phyloP scores from a whole-genome alignment of 2,329 filamentous ascomycete genomes.

The Nemania diffusa region DNA sequence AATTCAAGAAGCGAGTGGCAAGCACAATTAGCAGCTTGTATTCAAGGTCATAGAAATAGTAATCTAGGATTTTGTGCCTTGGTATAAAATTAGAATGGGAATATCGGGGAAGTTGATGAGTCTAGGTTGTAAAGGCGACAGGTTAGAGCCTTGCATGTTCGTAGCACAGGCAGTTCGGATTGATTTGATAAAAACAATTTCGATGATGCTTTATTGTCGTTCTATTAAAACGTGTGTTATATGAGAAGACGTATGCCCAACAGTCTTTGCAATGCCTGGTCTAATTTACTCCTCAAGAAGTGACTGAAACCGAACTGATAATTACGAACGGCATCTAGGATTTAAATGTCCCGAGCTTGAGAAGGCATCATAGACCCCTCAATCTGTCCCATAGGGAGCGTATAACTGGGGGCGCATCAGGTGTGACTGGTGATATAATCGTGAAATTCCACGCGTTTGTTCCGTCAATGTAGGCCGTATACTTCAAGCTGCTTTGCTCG shows the following conservation, averaged over 20 bases:
- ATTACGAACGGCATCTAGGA: background rate
- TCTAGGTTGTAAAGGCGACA: background rate
- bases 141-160: too few relatives aligned
- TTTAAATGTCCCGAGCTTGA: background rate
- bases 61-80: too few relatives aligned
- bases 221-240: slow-evolving; percentile 9
- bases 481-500: slow-evolving; percentile 79
- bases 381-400: slow-evolving; percentile 60
- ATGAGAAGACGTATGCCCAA: background rate
- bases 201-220: background rate
- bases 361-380: slow-evolving; percentile 19
- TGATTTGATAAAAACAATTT: background rate
- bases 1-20: background rate
- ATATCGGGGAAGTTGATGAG: background rate
- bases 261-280: slow-evolving; percentile 2
- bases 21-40: background rate
- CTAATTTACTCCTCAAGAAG: slow-evolving; percentile 24
- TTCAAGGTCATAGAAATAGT: background rate
- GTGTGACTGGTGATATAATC: slow-evolving; percentile 59
- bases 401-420: slow-evolving; percentile 37
- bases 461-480: slow-evolving; percentile 85
- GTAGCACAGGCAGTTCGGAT: background rate
- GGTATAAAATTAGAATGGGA: background rate
- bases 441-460: slow-evolving; percentile 77
- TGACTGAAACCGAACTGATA: background rate